Evolutionary conservation across 352 stramenopile genomes (phyloP), one percentile per base, ranked within the genome.

Genomic region (Pythium rhizo-oryzae): DNA sequence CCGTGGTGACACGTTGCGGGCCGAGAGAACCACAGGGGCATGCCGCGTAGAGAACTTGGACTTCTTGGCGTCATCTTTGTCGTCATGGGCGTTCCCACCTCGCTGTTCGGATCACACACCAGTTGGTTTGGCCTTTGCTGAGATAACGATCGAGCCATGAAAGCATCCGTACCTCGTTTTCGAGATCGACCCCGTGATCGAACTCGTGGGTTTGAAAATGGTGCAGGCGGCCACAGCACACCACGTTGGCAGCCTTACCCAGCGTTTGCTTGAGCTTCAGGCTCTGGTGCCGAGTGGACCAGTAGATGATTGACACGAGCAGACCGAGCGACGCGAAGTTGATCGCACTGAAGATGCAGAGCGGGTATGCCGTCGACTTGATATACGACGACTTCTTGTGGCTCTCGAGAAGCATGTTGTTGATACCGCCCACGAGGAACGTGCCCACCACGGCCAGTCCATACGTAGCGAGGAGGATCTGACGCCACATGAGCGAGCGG

Each of bases 241-340:
- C 55, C 4, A 50, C 33, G 1, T 37, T 54, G 8, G 47, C 55
- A 1, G 65, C 19, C 28, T 69, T 69, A 4, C 49, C 33, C 8
- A 57, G 3, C 5, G 58, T 59, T 19, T 44, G 16, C 35, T 52
- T 43, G 9, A 74, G 28, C 37, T 39, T 37, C n/a, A 47, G 33
- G 24, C 58, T 24, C 16, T 71, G 44, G 12, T 62, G 60, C n/a
- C 72, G 69, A 15, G 69, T 72, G 23, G 58, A 70, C 58, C 73
- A 77, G 50, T 77, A 79, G 46, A 79, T 74, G 35, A 72, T 13
- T 12, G 72, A 69, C 23, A 79, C 72, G 25, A 76, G 71, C 18
- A 79, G 44, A 4, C 72, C 72, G 19, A 79, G 69, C 18, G 72
- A 77, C 28, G 72, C 62, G 25, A 79, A 79, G 52, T 74, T 77